Evolutionary conservation across 495 filamentous ascomycete genomes (phyloP), one percentile per base, ranked within the genome.

Genomic region (Penicillium taxi): DNA sequence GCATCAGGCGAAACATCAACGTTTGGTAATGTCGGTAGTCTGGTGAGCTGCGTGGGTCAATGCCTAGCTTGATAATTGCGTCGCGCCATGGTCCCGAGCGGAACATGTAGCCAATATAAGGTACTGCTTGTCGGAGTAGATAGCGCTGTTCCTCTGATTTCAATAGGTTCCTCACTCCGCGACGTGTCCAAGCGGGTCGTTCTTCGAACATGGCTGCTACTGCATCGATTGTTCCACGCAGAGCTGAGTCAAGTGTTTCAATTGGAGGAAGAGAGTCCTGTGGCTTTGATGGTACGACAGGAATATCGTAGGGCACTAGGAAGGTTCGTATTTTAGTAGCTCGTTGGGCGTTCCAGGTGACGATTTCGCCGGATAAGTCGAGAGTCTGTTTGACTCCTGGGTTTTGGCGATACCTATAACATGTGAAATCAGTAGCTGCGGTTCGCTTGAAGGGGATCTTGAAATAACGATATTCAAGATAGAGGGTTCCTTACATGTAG

Each of bases 81-180:
- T 96, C 88, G 32, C 85, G 75, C 82, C 85, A 98, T 0, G 91
- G 91, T 1, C 91, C 91, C 5, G 80, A 81, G 31, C 77, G 77
- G 70, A 95, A 95, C 61, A 83, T 80, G 61, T 95, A 98, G 6
- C 81, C 88, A 1, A 84, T 76, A 46, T 93, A 86, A 40, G 80
- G 80, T 21, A 82, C 59, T 30, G 81, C 75, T 41, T 76, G 59
- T 50, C 80, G 76, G 16, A 87, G 65, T 8, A 73, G 50, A 44
- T 74, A 70, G 19, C 70, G 66, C 5, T 67, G 69, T 26, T 84
- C 64, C 26, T 54, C 38, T 9, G 48, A 53, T 28, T 45, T 44
- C 26, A 80, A 46, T 13, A 69, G 58, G 58, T 93, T 94, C 50
- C 75, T 72, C 35, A 94, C 67, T 2, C 77, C 80, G 33, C 87